A percentile compares a stretch with the other conserved stretches of the same genome.
Evolutionary conservation across 805 yeast species (phyloP).

Genomic region (Metschnikowia proteae): DNA sequence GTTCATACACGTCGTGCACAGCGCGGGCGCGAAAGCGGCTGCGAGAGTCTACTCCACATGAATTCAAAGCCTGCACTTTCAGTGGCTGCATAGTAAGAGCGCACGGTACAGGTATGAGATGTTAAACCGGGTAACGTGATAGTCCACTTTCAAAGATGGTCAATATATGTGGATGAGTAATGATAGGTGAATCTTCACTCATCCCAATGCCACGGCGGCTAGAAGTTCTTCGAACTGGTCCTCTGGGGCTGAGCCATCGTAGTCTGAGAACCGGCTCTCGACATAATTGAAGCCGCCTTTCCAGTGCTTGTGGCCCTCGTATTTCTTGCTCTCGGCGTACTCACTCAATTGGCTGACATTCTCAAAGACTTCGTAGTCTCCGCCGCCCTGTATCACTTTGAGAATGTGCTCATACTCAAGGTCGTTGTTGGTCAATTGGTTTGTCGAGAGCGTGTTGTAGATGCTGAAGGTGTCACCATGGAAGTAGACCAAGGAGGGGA

Average conservation of each 20-base stretch:
- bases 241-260: constrained; percentile 12
- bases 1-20: constrained; percentile 5
- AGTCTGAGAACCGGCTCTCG: constrained; percentile 6
- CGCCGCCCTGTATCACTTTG: constrained; percentile 9
- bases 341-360: constrained; percentile 6
- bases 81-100: too few relatives aligned
- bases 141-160: too few relatives aligned
- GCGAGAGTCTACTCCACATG: not conserved
- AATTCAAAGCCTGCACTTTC: not conserved
- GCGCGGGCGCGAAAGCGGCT: constrained; percentile 4
- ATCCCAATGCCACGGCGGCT: constrained; percentile 11
- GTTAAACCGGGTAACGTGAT: too few relatives aligned
- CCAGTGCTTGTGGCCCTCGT: constrained; percentile 15
- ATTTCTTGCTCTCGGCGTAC: constrained; percentile 8
- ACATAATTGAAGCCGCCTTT: constrained; percentile 15
- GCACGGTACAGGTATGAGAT: too few relatives aligned
- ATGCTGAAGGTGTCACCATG: constrained; percentile 22
- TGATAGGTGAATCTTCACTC: not conserved
- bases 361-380: constrained; percentile 8
- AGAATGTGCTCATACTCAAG: constrained; percentile 17
- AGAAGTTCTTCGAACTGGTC: constrained; percentile 19
- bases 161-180: too few relatives aligned
- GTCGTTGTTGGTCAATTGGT: constrained; percentile 15
- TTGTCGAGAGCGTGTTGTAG: constrained; percentile 23
- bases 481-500: constrained; percentile 30